A percentile compares a stretch with the other conserved stretches of the same genome.
Conservation (phyloP, 495 filamentous ascomycete genomes). For the Daldinia grandis region DNA sequence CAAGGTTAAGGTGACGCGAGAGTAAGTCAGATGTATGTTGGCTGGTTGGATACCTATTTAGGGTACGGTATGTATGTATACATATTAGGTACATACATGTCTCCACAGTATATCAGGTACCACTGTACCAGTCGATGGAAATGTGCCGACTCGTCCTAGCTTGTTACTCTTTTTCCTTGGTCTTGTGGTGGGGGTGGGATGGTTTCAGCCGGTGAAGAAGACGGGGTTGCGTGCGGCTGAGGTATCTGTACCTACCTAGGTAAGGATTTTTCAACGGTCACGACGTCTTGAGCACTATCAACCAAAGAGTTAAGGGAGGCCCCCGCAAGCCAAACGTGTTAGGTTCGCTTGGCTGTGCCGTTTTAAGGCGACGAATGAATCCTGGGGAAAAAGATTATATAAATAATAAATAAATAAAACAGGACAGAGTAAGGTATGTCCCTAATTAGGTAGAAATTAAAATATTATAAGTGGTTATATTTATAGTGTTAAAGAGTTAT, state of each 20-base stretch:
- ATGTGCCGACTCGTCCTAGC: constrained; percentile 24
- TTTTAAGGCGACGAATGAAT: constrained; percentile 25
- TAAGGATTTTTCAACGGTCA: constrained; percentile 26
- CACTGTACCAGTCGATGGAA: constrained; percentile 12
- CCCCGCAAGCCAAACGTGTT: background rate
- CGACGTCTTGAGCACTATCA: constrained; percentile 9
- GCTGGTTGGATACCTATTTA: no score
- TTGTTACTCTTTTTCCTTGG: constrained; percentile 1
- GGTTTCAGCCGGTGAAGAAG: constrained; percentile 30
- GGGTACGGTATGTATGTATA: background rate
- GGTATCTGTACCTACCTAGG: constrained; percentile 12
- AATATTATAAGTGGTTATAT: no score
- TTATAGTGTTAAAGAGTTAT: background rate
- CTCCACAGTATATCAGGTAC: background rate
- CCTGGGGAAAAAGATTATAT: background rate
- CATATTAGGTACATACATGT: background rate
- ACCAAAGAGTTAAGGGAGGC: constrained; percentile 3
- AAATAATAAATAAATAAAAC: background rate
- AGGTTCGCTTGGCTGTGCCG: constrained; percentile 34
- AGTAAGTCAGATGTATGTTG: background rate
- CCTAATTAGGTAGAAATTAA: no score
- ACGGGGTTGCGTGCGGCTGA: constrained; percentile 33
- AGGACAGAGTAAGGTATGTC: background rate
- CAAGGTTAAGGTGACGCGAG: background rate
- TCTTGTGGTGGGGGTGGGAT: constrained; percentile 15